Evolutionary conservation across 106 monocot genomes (phyloP).

Genomic region (Apostasia shenzhenica): DNA sequence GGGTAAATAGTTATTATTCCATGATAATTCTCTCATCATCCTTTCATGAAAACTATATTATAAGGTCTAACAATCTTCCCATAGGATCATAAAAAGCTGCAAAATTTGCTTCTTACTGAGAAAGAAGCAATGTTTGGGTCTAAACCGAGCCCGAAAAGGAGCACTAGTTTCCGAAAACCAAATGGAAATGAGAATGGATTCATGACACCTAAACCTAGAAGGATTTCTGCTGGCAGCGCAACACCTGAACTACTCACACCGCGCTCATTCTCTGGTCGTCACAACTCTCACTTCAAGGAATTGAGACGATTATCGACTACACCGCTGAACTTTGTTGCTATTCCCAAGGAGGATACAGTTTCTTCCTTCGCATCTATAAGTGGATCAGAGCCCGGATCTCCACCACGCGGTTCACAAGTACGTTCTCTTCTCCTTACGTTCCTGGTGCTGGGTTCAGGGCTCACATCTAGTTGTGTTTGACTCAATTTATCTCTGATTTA

Average conservation of each 20-base stretch:
- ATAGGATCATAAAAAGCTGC: conserved; percentile 82
- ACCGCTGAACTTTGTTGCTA: conserved; percentile 53
- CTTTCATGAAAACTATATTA: not conserved
- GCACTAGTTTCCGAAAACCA: conserved; percentile 37
- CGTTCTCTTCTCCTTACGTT: too few species aligned
- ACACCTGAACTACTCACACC: conserved; percentile 74
- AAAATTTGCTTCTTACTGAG: conserved; percentile 54
- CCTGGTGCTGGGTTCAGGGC: too few species aligned
- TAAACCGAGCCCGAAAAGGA: conserved; percentile 58
- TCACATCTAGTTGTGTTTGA: too few species aligned
- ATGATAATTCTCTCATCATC: not conserved
- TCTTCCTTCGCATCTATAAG: conserved; percentile 62
- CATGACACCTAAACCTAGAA: conserved; percentile 44
- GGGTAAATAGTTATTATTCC: conserved; percentile 22
- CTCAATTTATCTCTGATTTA: too few species aligned
- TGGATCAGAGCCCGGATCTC: conserved; percentile 66
- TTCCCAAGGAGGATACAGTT: conserved; percentile 52
- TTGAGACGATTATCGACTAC: conserved; percentile 35
- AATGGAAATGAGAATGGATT: conserved; percentile 34
- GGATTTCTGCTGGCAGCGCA: conserved; percentile 39
- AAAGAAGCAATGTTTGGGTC: conserved; percentile 67
- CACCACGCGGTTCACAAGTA: conserved; percentile 14
- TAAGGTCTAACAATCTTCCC: not conserved
- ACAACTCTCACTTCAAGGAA: conserved; percentile 56
- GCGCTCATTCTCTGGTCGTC: conserved; percentile 55